phyloP scores from a whole-genome alignment of 306 rosid genomes.

The Delonix regia region DNA sequence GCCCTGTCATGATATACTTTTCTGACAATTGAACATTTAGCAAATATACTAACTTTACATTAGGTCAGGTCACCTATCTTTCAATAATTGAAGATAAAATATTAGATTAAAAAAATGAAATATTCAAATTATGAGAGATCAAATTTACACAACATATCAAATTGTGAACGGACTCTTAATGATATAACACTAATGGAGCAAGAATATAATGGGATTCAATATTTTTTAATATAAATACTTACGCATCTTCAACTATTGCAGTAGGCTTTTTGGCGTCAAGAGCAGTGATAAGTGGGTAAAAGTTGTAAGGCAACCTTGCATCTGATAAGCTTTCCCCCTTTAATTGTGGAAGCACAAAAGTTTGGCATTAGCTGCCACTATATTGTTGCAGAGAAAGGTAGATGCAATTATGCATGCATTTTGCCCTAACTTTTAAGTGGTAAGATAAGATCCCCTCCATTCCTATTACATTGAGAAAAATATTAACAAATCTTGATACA shows the following conservation, averaged over 20 bases:
- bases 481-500: too few species aligned
- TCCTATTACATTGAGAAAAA: neutral
- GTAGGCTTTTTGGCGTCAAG: slow-evolving; percentile 61
- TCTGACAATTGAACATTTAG: neutral
- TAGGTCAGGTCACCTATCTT: neutral
- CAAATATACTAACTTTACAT: neutral
- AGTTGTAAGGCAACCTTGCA: slow-evolving; percentile 44
- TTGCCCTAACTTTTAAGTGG: neutral
- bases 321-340: slow-evolving; percentile 84
- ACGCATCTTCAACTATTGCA: slow-evolving; percentile 71
- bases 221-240: slow-evolving; percentile 29
- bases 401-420: neutral
- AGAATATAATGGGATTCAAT: neutral
- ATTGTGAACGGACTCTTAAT: neutral
- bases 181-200: neutral
- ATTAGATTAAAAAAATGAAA: neutral
- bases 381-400: neutral
- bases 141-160: neutral
- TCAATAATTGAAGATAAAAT: neutral
- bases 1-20: neutral
- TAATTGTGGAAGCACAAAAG: slow-evolving; percentile 22
- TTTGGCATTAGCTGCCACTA: neutral
- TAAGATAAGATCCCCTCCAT: neutral
- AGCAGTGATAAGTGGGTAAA: slow-evolving; percentile 61
- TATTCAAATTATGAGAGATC: neutral